Evolutionary conservation across 169 alveolate species (phyloP).

Genomic region (Perkinsus chesapeaki): DNA sequence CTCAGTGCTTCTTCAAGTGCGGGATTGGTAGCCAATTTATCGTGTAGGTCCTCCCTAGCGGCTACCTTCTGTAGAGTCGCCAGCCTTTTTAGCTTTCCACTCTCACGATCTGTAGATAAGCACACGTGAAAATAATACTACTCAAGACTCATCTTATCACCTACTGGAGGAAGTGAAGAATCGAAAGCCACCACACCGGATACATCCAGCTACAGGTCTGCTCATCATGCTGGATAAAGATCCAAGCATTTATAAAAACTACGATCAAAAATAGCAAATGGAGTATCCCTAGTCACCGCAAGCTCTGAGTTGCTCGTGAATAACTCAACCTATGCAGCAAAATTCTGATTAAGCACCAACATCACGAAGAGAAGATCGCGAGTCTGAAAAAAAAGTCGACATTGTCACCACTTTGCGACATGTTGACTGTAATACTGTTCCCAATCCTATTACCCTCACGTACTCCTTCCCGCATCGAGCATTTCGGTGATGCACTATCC

Average conservation of each 20-base stretch:
- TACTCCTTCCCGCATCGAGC: not conserved
- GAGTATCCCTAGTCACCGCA: too few relatives aligned
- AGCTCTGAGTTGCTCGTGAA: too few relatives aligned
- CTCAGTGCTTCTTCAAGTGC: not conserved
- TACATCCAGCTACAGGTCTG: not conserved
- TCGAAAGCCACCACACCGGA: not conserved
- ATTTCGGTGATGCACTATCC: not conserved
- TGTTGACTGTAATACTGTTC: too few relatives aligned
- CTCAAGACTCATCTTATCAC: not conserved
- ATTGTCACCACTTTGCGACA: too few relatives aligned
- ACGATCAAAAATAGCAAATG: too few relatives aligned
- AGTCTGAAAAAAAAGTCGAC: too few relatives aligned
- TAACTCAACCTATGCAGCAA: too few relatives aligned
- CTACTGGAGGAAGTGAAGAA: not conserved
- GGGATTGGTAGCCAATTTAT: not conserved
- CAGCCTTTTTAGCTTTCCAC: not conserved
- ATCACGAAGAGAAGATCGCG: too few relatives aligned
- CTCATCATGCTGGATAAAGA: not conserved
- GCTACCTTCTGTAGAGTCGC: not conserved
- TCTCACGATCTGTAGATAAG: not conserved
- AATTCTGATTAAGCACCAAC: too few relatives aligned
- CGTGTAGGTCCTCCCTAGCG: not conserved
- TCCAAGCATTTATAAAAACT: not conserved
- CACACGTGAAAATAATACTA: not conserved
- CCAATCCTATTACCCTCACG: too few relatives aligned